Percentiles rank a stretch among this genome's conserved stretches.
These are phyloP conservation scores for Oenanthe javanica DNA, from an alignment of 140 eudicot species.

Conservation along the genomic window DNA sequence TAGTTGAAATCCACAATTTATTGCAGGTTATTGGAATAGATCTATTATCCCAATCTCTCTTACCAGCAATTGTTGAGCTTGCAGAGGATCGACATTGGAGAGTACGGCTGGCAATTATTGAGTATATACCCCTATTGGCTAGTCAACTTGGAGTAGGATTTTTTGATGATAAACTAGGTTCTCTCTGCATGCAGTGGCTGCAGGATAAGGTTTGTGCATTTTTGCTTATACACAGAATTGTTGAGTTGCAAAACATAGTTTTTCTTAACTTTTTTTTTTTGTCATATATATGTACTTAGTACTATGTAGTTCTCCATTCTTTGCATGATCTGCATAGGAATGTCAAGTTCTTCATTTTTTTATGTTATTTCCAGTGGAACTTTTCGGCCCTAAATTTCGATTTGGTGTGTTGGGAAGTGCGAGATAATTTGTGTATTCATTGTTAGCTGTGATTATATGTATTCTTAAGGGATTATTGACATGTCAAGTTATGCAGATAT, in stretches of 20 bases:
- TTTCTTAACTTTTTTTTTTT: neutral
- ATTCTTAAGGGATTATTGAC: neutral
- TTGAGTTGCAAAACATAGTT: neutral
- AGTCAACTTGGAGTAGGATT: conserved; percentile 97
- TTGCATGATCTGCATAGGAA: neutral
- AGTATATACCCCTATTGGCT: conserved; percentile 90
- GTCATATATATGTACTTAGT: too few species aligned
- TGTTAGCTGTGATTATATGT: neutral
- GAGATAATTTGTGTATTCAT: neutral
- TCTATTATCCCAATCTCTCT: conserved; percentile 77
- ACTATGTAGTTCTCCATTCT: neutral
- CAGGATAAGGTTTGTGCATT: conserved; percentile 78
- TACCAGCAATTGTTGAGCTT: conserved; percentile 98
- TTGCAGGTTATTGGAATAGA: conserved; percentile 96
- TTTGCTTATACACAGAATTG: neutral
- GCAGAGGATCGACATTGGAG: conserved; percentile 99
- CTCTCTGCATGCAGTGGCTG: conserved; percentile 99
- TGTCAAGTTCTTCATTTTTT: neutral
- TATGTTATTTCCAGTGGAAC: neutral
- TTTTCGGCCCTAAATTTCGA: neutral
- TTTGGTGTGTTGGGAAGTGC: neutral
- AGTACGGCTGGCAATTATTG: conserved; percentile 95
- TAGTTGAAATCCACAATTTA: conserved; percentile 13
- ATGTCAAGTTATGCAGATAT: neutral
- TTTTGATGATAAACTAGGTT: conserved; percentile 96